phyloP scores from a whole-genome alignment of 2,329 filamentous ascomycete genomes.

The Cladosporium sp. region DNA sequence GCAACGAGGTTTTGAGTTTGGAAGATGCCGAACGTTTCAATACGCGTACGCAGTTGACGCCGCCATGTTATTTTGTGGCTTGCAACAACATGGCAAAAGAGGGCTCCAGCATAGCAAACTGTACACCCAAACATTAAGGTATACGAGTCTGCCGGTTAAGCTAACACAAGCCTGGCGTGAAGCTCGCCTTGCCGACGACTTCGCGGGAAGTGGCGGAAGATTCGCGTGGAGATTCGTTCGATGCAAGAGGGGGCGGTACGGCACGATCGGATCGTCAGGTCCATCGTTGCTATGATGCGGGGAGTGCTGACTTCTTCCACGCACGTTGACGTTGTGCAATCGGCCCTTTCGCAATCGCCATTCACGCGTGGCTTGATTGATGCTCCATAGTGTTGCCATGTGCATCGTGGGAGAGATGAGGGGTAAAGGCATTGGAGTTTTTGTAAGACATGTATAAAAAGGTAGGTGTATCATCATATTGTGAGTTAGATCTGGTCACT shows the following conservation, averaged over 20 bases:
- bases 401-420: constrained; percentile 6
- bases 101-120: neutral
- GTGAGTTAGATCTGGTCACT: neutral
- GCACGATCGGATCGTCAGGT: neutral
- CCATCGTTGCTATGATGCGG: neutral
- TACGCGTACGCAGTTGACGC: neutral
- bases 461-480: neutral
- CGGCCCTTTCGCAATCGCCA: constrained; percentile 1
- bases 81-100: neutral
- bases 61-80: neutral
- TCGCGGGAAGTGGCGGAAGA: neutral
- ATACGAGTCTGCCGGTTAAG: neutral
- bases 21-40: neutral
- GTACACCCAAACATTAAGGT: neutral
- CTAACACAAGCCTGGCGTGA: constrained; percentile 4
- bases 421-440: neutral
- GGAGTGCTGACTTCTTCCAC: neutral
- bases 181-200: constrained; percentile 7
- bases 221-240: neutral
- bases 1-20: neutral
- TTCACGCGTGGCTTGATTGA: neutral
- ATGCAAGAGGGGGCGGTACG: constrained; percentile 1
- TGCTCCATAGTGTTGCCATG: neutral
- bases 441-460: neutral
- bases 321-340: constrained; percentile 7